These are phyloP conservation scores for Pseudomonodictys pantanalensis DNA, from an alignment of 495 filamentous ascomycete genomes.

Conservation along the genomic window DNA sequence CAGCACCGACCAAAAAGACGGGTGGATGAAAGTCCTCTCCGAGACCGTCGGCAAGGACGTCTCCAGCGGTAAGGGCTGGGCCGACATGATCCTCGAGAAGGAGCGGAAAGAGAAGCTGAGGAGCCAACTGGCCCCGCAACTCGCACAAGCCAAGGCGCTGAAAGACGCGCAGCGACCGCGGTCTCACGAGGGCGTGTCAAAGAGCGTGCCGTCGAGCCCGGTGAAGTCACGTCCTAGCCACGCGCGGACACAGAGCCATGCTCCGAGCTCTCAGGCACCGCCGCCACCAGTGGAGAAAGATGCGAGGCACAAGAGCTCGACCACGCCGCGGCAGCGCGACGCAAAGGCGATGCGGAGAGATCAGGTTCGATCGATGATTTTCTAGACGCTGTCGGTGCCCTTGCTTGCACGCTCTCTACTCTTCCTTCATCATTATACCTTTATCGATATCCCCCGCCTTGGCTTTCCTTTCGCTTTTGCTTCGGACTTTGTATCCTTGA, in stretches of 20 bases:
- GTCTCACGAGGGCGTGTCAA: constrained; percentile 20
- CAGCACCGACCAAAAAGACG: constrained; percentile 76
- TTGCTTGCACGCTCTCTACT: not conserved
- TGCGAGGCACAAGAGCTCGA: constrained; percentile 1
- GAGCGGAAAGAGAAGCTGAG: constrained; percentile 35
- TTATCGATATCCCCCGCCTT: no score
- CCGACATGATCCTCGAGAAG: constrained; percentile 70
- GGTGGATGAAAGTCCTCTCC: constrained; percentile 88
- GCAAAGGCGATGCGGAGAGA: constrained; percentile 15
- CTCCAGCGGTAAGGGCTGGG: constrained; percentile 61
- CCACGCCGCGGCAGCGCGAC: not conserved
- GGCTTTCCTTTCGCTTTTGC: no score
- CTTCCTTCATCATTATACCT: not conserved
- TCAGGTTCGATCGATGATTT: constrained; percentile 37
- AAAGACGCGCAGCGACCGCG: constrained; percentile 16
- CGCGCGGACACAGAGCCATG: constrained; percentile 17
- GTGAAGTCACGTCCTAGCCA: constrained; percentile 21
- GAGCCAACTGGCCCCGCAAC: constrained; percentile 18
- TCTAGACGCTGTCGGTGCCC: constrained; percentile 10
- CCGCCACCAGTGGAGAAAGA: constrained; percentile 31
- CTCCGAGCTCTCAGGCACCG: constrained; percentile 8
- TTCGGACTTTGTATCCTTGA: no score
- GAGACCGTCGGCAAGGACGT: constrained; percentile 75
- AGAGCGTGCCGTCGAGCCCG: constrained; percentile 32
- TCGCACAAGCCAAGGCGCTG: constrained; percentile 32